Base-by-base conservation (phyloP, 768 basidiomycete genomes). In the Serpula lacrymans region DNA sequence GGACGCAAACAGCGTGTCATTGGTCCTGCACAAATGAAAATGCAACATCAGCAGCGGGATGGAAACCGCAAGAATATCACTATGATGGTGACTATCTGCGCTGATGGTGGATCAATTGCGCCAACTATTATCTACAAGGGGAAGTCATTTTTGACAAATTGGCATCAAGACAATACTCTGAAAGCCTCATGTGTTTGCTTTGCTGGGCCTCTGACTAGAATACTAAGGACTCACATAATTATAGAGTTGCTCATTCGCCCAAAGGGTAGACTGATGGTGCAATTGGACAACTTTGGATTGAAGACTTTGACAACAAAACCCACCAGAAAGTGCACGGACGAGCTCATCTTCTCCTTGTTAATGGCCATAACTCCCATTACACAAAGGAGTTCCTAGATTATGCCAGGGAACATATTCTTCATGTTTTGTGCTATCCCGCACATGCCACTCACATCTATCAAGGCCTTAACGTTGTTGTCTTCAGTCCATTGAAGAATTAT, bases 331-430 rank as follows among this genome's bases (percentile, higher is more conserved):
- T 61, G 2, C 41, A 31, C 13, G 64, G 62, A 5, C 31, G 50
- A 11, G 37, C 45, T 16, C 50, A 60, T 2, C 43, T 70, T 4
- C 67, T 75, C 14, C 45, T 67, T n/a, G 58, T 75, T n/a, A 69
- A 75, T 55, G 70, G 74, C 8, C 74, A 77, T 37, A 60, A 51
- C 38, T 71, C 67, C 2, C 72, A 75, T 42, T 65, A 59, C 44
- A 63, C 60, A 6, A 29, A 39, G 6, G 52, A 39, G 12, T 68
- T 74, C 45, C 67, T 75, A 13, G 37, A 57, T 9, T 67, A 65
- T 51, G 65, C 66, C 2, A 46, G 46, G 5, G 37, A 53, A 3
- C 42, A 71, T 46, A 53, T 59, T 1, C 74, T 75, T 21, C 34
- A 54, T 25, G 52, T 74, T 10, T 42, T 74, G 2, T 69, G 65